These are phyloP conservation scores for Acrodontium crateriforme DNA, from an alignment of 2,329 filamentous ascomycete genomes.

Conservation along the genomic window DNA sequence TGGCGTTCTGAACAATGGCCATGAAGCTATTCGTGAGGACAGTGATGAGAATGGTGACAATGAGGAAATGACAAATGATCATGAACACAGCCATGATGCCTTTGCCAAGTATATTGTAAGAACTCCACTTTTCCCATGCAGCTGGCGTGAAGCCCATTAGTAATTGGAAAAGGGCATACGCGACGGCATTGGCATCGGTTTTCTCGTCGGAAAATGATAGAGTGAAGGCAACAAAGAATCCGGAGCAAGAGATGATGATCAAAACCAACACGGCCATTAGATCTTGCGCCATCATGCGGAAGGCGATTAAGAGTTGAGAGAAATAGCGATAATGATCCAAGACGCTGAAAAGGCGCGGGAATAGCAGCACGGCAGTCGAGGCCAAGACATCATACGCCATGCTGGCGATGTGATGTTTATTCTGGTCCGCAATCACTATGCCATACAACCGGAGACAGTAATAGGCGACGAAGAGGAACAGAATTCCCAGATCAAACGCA, in stretches of 20 bases:
- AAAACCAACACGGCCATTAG: conserved; percentile 71
- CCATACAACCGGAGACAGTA: conserved; percentile 83
- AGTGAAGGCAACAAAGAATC: conserved; percentile 91
- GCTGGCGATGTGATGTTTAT: conserved; percentile 55
- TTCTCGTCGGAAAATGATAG: conserved; percentile 59
- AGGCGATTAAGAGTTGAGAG: conserved; percentile 84
- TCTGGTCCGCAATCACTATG: conserved; percentile 63
- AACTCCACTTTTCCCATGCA: conserved; percentile 80
- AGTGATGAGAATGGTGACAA: conserved; percentile 86
- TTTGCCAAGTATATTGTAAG: conserved; percentile 67
- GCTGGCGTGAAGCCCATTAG: conserved; percentile 93
- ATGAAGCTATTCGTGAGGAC: conserved; percentile 96
- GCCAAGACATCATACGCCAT: conserved; percentile 91
- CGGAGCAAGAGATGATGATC: conserved; percentile 77
- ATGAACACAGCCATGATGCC: conserved; percentile 66
- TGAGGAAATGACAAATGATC: conserved; percentile 88
- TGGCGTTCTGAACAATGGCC: conserved; percentile 83
- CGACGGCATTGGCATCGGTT: conserved; percentile 58
- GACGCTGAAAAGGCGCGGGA: conserved; percentile 83
- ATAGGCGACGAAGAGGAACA: conserved; percentile 74
- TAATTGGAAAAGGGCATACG: conserved; percentile 84
- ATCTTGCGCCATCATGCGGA: conserved; percentile 86
- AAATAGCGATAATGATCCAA: conserved; percentile 94
- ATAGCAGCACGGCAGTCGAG: conserved; percentile 74
- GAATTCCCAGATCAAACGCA: conserved; percentile 80